A percentile compares a stretch with the other conserved stretches of the same genome.
phyloP scores from a whole-genome alignment of 2,329 filamentous ascomycete genomes.

The Penicillium sp. region DNA sequence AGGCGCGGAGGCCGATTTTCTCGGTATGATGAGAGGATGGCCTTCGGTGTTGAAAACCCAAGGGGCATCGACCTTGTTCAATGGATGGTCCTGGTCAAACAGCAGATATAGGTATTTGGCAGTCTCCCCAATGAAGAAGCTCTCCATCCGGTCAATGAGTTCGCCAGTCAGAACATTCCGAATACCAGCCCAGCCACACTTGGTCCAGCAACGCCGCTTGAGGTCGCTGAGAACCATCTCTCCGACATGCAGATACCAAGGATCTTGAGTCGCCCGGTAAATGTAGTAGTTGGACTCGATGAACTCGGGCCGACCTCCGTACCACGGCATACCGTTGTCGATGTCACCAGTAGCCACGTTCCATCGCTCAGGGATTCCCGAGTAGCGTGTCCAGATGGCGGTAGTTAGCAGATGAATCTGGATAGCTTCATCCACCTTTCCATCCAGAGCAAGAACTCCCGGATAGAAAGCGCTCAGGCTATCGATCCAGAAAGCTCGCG shows the following conservation, averaged over 20 bases:
- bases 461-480: slow-evolving; percentile 93
- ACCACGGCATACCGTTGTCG: slow-evolving; percentile 83
- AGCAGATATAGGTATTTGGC: slow-evolving; percentile 91
- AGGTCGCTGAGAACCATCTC: slow-evolving; percentile 93
- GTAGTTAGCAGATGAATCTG: slow-evolving; percentile 84
- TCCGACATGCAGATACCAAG: slow-evolving; percentile 90
- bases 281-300: slow-evolving; percentile 94
- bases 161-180: slow-evolving; percentile 75
- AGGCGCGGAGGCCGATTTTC: slow-evolving; percentile 22
- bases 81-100: slow-evolving; percentile 73
- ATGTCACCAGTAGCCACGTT: slow-evolving; percentile 74
- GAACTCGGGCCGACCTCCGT: slow-evolving; percentile 90
- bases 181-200: slow-evolving; percentile 87
- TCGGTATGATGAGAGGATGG: slow-evolving; percentile 79
- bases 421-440: slow-evolving; percentile 82
- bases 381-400: slow-evolving; percentile 87
- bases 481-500: slow-evolving; percentile 88
- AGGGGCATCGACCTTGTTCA: slow-evolving; percentile 76
- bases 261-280: slow-evolving; percentile 86
- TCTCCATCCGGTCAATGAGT: slow-evolving; percentile 91
- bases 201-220: slow-evolving; percentile 74
- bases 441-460: slow-evolving; percentile 73
- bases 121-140: slow-evolving; percentile 94
- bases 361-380: slow-evolving; percentile 90
- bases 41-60: slow-evolving; percentile 95